Conservation (phyloP, 768 basidiomycete genomes). For the Mycena haematopus region DNA sequence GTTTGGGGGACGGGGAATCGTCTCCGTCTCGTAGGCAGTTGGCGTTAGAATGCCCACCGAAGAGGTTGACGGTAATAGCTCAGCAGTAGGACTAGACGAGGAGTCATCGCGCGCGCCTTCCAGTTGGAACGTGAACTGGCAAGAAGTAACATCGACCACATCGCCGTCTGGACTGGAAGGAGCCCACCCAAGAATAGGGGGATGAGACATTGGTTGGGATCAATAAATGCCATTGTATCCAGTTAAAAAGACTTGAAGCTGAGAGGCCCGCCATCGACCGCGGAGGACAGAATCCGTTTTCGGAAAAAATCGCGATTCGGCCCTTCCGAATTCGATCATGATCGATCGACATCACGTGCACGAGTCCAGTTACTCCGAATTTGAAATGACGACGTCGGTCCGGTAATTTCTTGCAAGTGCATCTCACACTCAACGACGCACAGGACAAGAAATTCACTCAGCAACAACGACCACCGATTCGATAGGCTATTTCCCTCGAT, state of each 20-base stretch:
- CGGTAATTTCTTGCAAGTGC: too few species aligned
- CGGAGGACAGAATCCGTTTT: background rate
- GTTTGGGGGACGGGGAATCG: conserved; percentile 24
- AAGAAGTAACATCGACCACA: conserved; percentile 9
- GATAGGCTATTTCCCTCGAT: too few species aligned
- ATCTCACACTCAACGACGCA: too few species aligned
- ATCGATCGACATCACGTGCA: conserved; percentile 1
- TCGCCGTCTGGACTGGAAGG: conserved; percentile 17
- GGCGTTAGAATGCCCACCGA: background rate
- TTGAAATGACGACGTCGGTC: too few species aligned
- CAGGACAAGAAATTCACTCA: too few species aligned
- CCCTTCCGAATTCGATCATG: background rate
- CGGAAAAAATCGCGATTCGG: background rate
- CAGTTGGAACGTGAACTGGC: conserved; percentile 13
- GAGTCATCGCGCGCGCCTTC: background rate
- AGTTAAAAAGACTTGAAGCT: conserved; percentile 1
- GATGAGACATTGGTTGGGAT: conserved; percentile 12
- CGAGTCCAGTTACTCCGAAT: too few species aligned
- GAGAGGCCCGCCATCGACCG: conserved; percentile 1
- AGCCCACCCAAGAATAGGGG: conserved; percentile 20
- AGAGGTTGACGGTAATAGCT: background rate
- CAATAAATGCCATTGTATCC: background rate
- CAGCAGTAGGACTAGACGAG: background rate
- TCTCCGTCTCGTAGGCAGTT: background rate
- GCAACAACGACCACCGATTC: too few species aligned